A percentile compares a stretch with the other conserved stretches of the same genome.
These are phyloP conservation scores for Sparassis latifolia DNA, from an alignment of 1,284 basidiomycete species.

Conservation along the genomic window DNA sequence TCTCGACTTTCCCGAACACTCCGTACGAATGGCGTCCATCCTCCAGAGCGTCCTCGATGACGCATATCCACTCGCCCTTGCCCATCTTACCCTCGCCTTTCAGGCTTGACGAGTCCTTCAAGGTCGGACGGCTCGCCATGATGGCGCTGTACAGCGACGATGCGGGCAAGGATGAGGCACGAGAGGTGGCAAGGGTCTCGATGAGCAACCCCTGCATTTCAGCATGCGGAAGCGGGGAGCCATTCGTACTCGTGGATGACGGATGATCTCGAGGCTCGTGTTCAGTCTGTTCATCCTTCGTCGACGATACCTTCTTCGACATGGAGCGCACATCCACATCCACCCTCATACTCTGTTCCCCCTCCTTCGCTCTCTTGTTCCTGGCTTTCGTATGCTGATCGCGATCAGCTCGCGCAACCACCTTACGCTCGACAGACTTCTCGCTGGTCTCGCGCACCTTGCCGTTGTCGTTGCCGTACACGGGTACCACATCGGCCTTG, in stretches of 20 bases:
- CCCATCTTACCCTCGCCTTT: constrained; percentile 3
- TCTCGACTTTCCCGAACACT: constrained; percentile 67
- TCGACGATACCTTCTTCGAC: neutral
- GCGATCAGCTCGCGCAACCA: neutral
- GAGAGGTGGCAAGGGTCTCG: constrained; percentile 65
- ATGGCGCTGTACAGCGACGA: constrained; percentile 47
- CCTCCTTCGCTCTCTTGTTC: neutral
- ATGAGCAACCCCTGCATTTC: constrained; percentile 52
- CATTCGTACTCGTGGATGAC: too few species aligned
- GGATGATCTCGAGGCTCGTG: constrained; percentile 5
- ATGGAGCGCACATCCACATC: too few species aligned
- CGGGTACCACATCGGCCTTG: neutral
- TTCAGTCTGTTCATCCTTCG: neutral
- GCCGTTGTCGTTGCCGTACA: neutral
- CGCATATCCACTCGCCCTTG: constrained; percentile 32
- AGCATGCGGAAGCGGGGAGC: constrained; percentile 14
- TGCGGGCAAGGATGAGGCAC: constrained; percentile 59
- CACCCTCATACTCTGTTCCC: neutral
- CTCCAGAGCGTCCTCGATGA: constrained; percentile 45
- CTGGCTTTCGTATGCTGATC: neutral
- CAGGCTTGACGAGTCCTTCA: constrained; percentile 33
- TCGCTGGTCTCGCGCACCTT: neutral
- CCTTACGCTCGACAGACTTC: neutral
- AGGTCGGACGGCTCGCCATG: constrained; percentile 44
- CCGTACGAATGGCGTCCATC: constrained; percentile 44